Evolutionary conservation across 257 asterid species (phyloP), one percentile per base, ranked within the genome.

Genomic region (Salvia splendens): DNA sequence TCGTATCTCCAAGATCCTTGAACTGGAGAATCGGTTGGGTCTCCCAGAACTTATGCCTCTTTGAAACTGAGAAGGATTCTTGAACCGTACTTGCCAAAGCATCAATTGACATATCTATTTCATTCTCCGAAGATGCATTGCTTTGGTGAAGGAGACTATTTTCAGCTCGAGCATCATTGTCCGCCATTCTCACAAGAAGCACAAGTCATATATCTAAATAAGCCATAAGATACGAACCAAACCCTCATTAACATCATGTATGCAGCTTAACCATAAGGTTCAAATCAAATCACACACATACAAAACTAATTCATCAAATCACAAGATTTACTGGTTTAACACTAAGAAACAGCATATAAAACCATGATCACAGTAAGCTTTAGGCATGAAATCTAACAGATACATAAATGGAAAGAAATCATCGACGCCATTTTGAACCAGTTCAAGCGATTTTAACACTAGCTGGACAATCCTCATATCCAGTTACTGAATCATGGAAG

Each of bases 21-120:
- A 91, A 91, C 70, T 91, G 96, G 15, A 90, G 90, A 41, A 91
- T 96, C 2, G 96, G 98, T 46, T 91, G 98, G 10, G 94, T 87
- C 75, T 91, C 98, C 98, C 98, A 91, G 69, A 91, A 91, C 60
- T 82, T 91, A 53, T 91, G 97, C 74, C 74, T 74, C 82, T 83
- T 87, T 9, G 88, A 78, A 53, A 84, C 85, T 1, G 97, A 84
- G 43, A 83, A 82, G 32, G 96, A 84, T 70, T 85, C 95, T 76
- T 85, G 96, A 58, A 82, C 87, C 76, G 75, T 64, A 73, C 75
- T 79, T 41, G 88, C 82, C 64, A 89, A 72, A 42, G 82, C 78
- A 47, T 80, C 92, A 32, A 86, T 77, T 2, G 92, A 76, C 8
- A 64, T 47, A 16, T 83, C 90, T 2, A 75, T 77, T 52, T 81